Evolutionary conservation across 352 stramenopile genomes (phyloP).

Genomic region (Phytophthora pinifolia): DNA sequence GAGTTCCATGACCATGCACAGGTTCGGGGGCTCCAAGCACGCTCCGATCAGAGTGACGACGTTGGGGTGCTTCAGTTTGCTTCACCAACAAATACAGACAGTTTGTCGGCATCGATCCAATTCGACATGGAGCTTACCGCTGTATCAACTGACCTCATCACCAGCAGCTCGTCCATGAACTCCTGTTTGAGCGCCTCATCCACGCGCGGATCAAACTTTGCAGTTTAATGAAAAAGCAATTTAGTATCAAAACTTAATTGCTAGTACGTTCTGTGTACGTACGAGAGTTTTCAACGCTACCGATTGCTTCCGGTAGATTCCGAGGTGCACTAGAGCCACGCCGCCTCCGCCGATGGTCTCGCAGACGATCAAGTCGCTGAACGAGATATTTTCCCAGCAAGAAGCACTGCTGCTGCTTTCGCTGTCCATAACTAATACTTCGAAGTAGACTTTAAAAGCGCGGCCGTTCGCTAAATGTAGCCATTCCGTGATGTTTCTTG

Average conservation of each 20-base stretch:
- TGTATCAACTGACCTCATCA: conserved; percentile 64
- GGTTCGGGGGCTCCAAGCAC: conserved; percentile 69
- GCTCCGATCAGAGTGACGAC: conserved; percentile 78
- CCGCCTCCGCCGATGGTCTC: conserved; percentile 88
- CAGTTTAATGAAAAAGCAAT: neutral
- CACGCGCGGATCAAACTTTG: conserved; percentile 84
- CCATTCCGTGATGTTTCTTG: too few relatives aligned
- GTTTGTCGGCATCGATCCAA: too few relatives aligned
- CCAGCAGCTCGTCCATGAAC: conserved; percentile 93
- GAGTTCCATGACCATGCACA: conserved; percentile 85
- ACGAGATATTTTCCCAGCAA: conserved; percentile 77
- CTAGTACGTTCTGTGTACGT: conserved; percentile 20
- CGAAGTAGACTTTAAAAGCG: neutral
- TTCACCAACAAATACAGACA: conserved; percentile 4
- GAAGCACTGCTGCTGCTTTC: conserved; percentile 14
- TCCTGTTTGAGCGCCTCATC: conserved; percentile 87
- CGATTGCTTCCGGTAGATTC: conserved; percentile 61
- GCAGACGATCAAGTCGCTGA: conserved; percentile 77
- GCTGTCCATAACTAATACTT: conserved; percentile 20
- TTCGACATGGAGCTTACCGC: too few relatives aligned
- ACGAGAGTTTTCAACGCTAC: conserved; percentile 92
- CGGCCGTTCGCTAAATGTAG: neutral
- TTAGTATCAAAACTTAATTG: neutral
- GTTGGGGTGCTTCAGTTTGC: conserved; percentile 71
- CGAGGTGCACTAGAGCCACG: conserved; percentile 89